A percentile compares a stretch with the other conserved stretches of the same genome.
phyloP scores from a whole-genome alignment of 1,284 basidiomycete species.

The Rhodotorula sp. region DNA sequence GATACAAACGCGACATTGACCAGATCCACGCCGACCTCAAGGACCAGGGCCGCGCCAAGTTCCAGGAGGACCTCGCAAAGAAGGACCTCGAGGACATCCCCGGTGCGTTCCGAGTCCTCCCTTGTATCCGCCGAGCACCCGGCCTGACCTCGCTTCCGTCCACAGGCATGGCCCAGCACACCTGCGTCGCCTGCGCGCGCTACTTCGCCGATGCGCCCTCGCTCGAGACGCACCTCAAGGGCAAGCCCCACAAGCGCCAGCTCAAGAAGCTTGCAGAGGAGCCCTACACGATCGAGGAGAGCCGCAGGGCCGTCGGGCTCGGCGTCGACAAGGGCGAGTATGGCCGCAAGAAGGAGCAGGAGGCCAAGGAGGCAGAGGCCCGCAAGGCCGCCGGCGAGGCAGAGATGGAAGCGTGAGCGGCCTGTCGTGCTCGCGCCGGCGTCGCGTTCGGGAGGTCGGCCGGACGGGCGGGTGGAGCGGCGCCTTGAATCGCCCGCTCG shows the following conservation, averaged over 20 bases:
- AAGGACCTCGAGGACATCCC: constrained; percentile 41
- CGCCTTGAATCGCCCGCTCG: too few relatives aligned
- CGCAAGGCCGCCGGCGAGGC: neutral
- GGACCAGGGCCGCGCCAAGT: constrained; percentile 35
- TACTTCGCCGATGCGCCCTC: constrained; percentile 39
- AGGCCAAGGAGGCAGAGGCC: constrained; percentile 17
- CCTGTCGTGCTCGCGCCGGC: too few relatives aligned
- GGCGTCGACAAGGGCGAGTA: constrained; percentile 40
- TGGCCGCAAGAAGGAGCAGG: constrained; percentile 28
- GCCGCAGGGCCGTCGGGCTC: constrained; percentile 28
- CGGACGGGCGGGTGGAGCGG: too few relatives aligned
- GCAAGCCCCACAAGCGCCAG: constrained; percentile 41
- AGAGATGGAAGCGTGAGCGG: constrained; percentile 12
- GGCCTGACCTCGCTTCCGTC: too few relatives aligned
- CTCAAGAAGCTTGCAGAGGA: constrained; percentile 41
- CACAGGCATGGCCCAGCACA: constrained; percentile 37
- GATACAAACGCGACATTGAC: constrained; percentile 38
- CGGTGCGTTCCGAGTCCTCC: constrained; percentile 11
- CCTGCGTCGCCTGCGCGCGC: constrained; percentile 38
- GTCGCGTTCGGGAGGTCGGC: too few relatives aligned
- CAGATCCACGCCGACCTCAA: constrained; percentile 42
- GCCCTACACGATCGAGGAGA: constrained; percentile 42
- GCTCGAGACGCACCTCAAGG: constrained; percentile 33
- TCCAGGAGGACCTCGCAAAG: constrained; percentile 31
- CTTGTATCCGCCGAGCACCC: neutral